Percentiles rank a stretch among this genome's conserved stretches.
These are phyloP conservation scores for Stachybotrys chartarum DNA, from an alignment of 2,329 filamentous ascomycete species.

Conservation along the genomic window DNA sequence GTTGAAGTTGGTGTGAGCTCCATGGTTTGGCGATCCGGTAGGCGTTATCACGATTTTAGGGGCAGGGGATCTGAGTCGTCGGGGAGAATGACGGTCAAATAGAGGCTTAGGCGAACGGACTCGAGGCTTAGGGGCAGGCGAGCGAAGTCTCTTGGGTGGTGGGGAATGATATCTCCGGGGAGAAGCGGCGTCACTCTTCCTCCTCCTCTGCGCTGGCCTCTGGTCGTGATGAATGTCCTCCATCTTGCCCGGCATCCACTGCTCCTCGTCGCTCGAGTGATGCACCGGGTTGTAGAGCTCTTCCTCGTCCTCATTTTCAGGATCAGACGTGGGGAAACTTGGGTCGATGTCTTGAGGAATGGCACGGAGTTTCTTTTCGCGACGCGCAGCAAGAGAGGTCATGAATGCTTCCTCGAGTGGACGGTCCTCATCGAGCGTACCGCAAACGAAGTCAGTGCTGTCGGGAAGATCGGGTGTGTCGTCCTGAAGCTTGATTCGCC, in stretches of 20 bases:
- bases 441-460: slow-evolving; percentile 98
- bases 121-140: slow-evolving; percentile 34
- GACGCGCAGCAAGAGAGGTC: slow-evolving; percentile 72
- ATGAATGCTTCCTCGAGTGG: slow-evolving; percentile 92
- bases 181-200: slow-evolving; percentile 42
- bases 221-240: slow-evolving; percentile 58
- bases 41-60: slow-evolving; percentile 36
- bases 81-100: slow-evolving; percentile 64
- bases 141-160: slow-evolving; percentile 20
- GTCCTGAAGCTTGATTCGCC: slow-evolving; percentile 19
- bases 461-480: slow-evolving; percentile 82
- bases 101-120: slow-evolving; percentile 46
- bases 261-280: slow-evolving; percentile 59
- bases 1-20: slow-evolving; percentile 29
- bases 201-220: slow-evolving; percentile 39
- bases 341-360: slow-evolving; percentile 98
- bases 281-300: slow-evolving; percentile 51
- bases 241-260: slow-evolving; percentile 66
- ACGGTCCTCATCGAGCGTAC: slow-evolving; percentile 90
- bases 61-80: slow-evolving; percentile 62
- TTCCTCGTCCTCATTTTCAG: slow-evolving; percentile 76
- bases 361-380: slow-evolving; percentile 70
- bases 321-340: slow-evolving; percentile 91
- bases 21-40: slow-evolving; percentile 29
- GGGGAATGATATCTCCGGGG: slow-evolving; percentile 38